Conservation (phyloP, 1,284 basidiomycete species). For the Ustilago vetiveriae region DNA sequence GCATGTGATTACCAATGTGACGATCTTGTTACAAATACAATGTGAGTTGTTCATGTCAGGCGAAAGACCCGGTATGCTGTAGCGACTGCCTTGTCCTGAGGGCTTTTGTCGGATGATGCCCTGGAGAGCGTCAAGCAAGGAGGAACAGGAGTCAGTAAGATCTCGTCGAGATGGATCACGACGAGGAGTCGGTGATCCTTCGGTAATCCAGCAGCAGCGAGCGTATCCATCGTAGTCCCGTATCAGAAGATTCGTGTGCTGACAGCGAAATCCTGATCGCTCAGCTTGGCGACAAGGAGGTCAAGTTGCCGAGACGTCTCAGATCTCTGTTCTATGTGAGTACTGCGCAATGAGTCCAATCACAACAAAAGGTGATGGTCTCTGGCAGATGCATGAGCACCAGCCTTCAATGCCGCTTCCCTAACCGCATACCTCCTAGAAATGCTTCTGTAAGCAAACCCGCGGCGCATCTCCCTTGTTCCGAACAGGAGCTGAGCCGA, state of each 20-base stretch:
- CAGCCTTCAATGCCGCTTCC: constrained; percentile 16
- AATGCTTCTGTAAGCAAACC: no score
- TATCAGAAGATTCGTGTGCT: background rate
- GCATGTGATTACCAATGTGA: background rate
- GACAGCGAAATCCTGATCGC: background rate
- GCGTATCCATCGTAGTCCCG: background rate
- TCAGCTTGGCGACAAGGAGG: background rate
- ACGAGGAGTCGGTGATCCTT: constrained; percentile 7
- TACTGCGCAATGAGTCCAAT: constrained; percentile 39
- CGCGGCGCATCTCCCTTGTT: constrained; percentile 20
- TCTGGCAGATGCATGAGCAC: constrained; percentile 18
- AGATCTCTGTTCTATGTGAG: constrained; percentile 50
- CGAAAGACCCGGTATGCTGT: no score
- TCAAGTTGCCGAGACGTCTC: constrained; percentile 21
- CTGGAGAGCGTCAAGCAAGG: background rate
- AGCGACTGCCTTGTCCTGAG: no score
- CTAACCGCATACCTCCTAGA: background rate
- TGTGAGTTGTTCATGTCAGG: no score
- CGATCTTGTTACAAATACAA: constrained; percentile 11
- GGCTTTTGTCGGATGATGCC: background rate
- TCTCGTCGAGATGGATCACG: constrained; percentile 10
- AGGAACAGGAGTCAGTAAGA: background rate
- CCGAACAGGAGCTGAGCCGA: constrained; percentile 4
- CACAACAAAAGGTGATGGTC: constrained; percentile 14
- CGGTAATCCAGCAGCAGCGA: background rate